Evolutionary conservation across 2,329 filamentous ascomycete species (phyloP), one percentile per base, ranked within the genome.

Genomic region (Colletotrichum lentis): DNA sequence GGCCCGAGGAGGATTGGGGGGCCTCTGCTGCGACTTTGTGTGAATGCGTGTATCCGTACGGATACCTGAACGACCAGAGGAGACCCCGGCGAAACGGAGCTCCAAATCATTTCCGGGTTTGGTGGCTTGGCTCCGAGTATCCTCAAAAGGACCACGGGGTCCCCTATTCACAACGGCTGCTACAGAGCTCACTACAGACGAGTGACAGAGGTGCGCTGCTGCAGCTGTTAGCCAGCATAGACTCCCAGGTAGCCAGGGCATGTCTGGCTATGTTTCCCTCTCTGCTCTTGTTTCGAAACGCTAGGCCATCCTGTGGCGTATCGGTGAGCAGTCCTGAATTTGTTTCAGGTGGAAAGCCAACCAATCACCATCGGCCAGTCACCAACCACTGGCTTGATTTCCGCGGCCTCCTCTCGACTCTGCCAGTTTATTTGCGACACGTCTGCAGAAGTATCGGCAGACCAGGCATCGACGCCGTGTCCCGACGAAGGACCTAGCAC

Each of bases 261-360:
- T 44, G 24, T 31, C 39, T 55, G 63, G 50, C 37, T 55, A 24
- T 56, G 43, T 56, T 66, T 66, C 59, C 31, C 41, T 54, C 46
- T 64, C 53, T 49, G 54, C 39, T 52, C 59, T 27, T 64, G 65
- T 69, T 69, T 69, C 66, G 62, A 69, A 69, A 69, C 66, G 63
- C 62, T 69, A 52, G 62, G 37, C 39, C 27, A 44, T 44, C 31
- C 62, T 41, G 44, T 69, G 63, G 65, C 68, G 59, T 61, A 37
- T 62, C 68, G 68, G 68, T 70, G 65, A 64, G 47, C 53, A 54
- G 67, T 71, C 69, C 67, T 71, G 64, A 70, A 71, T 71, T 62
- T 70, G 69, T 71, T 71, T 71, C 69, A 71, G 69, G 68, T 68
- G 60, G 31, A 39, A 24, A 64, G 37, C 37, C 43, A 18, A 20